Evolutionary conservation across 2,329 filamentous ascomycete genomes (phyloP), one percentile per base, ranked within the genome.

Genomic region (Penicillium sp.): DNA sequence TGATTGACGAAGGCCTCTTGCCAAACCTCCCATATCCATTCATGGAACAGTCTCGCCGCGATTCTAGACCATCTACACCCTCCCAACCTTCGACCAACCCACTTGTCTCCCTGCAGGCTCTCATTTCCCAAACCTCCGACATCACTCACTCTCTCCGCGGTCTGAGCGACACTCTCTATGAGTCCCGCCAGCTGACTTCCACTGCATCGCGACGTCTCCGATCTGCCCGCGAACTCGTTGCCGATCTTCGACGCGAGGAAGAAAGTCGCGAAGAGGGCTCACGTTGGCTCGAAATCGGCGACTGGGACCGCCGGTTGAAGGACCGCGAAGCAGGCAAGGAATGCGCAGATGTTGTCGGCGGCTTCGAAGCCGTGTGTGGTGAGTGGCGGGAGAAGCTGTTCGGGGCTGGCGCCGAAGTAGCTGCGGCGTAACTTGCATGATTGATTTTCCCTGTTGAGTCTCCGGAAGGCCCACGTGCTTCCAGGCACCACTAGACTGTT

Each of bases 351-450:
- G 92, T 99, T 1, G 86, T 96, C 30, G 87, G 87, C 41, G 94
- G 94, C 0, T 97, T 99, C 65, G 92, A 96, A 71, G 87, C 91
- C 67, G 86, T 92, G 1, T 96, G 91, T 73, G 87, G 92, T 51
- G 82, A 84, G 50, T 94, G 92, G 88, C 83, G 92, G 67, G 84
- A 86, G 65, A 83, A 88, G 60, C 74, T 95, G 43, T 80, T 91
- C 54, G 85, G 72, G n/a, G 61, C 63, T 49, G 63, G 62, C 42
- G 57, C 69, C 16, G 67, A 70, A 55, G 62, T 65, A 24, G 67
- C 63, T 31, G 67, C 69, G 46, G 65, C 64, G 48, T 71, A 54
- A 62, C 20, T 20, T 42, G 33, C 35, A 36, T 56, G 40, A 42
- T 30, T 48, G 24, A 36, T 45, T 39, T 16, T 48, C 31, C 31